Evolutionary conservation across 306 rosid species (phyloP).

Genomic region (Corylus heterophylla): DNA sequence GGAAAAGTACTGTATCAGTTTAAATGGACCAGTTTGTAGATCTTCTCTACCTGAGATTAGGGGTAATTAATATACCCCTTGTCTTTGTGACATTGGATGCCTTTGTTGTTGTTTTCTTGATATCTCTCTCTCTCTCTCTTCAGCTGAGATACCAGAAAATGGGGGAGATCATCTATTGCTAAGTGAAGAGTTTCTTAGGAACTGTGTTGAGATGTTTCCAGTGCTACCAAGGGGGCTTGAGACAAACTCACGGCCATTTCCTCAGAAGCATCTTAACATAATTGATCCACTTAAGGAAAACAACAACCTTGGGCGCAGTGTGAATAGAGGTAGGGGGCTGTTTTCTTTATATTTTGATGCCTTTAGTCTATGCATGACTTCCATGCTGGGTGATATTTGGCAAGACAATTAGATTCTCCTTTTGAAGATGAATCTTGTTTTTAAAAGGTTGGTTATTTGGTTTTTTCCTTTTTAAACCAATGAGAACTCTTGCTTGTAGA

Average conservation of each 20-base stretch:
- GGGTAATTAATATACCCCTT: constrained; percentile 46
- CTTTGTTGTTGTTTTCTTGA: constrained; percentile 25
- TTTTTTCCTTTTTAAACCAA: background rate
- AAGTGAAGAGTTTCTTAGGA: constrained; percentile 66
- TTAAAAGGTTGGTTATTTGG: background rate
- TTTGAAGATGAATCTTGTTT: constrained; percentile 1
- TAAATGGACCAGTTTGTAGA: constrained; percentile 77
- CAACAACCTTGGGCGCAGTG: constrained; percentile 97
- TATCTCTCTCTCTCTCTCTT: constrained; percentile 27
- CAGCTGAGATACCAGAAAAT: constrained; percentile 70
- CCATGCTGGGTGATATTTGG: constrained; percentile 10
- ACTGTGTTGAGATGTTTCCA: constrained; percentile 65
- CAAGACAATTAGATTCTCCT: constrained; percentile 15
- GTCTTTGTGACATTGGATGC: constrained; percentile 16
- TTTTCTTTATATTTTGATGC: constrained; percentile 17
- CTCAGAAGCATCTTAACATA: constrained; percentile 78
- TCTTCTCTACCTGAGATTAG: constrained; percentile 64
- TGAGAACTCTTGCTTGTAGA: background rate
- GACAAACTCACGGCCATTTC: constrained; percentile 52
- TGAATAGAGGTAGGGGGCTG: constrained; percentile 61
- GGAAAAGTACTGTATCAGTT: constrained; percentile 81
- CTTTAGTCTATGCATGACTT: constrained; percentile 3
- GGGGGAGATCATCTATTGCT: constrained; percentile 56
- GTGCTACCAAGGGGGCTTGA: constrained; percentile 63
- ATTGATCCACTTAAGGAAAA: constrained; percentile 88